Percentiles rank a stretch among this genome's conserved stretches.
Evolutionary conservation across 2,329 filamentous ascomycete genomes (phyloP).

Genomic region (Penicillium sp.): DNA sequence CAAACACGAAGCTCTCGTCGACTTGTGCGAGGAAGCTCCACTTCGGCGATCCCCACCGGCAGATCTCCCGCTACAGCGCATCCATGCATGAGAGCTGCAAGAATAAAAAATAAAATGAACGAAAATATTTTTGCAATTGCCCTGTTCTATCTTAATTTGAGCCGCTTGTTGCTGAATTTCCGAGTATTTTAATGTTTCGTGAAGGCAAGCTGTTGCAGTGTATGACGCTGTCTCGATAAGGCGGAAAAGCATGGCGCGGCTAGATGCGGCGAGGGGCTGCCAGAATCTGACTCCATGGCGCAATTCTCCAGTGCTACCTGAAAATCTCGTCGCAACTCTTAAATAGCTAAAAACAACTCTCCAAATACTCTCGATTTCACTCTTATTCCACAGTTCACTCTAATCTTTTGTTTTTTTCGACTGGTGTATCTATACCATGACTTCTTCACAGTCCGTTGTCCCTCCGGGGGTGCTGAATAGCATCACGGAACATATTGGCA

Average conservation of each 20-base stretch:
- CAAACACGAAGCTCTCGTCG: too few species aligned
- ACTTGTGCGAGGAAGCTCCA: too few species aligned
- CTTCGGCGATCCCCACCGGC: too few species aligned
- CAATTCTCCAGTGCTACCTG: conserved; percentile 1
- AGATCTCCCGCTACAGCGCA: neutral
- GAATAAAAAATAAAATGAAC: too few species aligned
- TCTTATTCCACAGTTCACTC: neutral
- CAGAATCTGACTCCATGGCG: neutral
- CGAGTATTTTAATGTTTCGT: too few species aligned
- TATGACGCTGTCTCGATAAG: neutral
- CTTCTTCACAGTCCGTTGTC: conserved; percentile 33
- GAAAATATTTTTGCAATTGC: too few species aligned
- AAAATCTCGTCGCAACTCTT: neutral
- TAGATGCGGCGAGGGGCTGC: conserved; percentile 11
- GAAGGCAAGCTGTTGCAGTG: too few species aligned
- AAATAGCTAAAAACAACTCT: neutral
- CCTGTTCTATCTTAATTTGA: too few species aligned
- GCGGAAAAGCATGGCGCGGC: neutral
- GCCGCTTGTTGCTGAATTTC: too few species aligned
- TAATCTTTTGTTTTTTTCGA: neutral
- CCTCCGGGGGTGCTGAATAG: conserved; percentile 59
- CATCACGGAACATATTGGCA: conserved; percentile 85
- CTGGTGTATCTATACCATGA: neutral
- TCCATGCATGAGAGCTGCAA: too few species aligned
- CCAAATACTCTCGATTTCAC: neutral